phyloP scores from a whole-genome alignment of 2,329 filamentous ascomycete species.

The Arthrobotrys sinensis region DNA sequence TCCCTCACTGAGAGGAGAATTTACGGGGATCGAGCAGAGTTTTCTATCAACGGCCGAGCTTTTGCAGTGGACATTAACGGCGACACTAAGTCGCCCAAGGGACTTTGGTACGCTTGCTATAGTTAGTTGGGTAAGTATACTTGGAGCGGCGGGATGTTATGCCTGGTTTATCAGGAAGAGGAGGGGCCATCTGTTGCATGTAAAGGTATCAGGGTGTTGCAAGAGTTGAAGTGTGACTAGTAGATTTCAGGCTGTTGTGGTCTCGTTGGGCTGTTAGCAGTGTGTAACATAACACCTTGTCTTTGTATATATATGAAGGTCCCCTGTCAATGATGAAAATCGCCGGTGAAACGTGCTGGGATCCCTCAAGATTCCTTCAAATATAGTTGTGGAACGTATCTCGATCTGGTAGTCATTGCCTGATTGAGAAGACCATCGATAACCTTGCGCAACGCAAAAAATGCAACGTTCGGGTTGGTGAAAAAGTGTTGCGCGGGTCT shows the following conservation, averaged over 20 bases:
- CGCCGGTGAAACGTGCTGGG: not conserved
- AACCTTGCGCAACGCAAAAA: slow-evolving; percentile 16
- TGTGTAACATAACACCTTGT: slow-evolving; percentile 3
- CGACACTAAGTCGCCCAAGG: slow-evolving; percentile 66
- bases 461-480: not conserved
- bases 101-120: slow-evolving; percentile 68
- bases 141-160: slow-evolving; percentile 66
- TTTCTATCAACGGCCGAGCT: slow-evolving; percentile 69
- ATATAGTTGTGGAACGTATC: not conserved
- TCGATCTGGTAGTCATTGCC: slow-evolving; percentile 16
- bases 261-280: not conserved
- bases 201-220: slow-evolving; percentile 41
- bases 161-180: slow-evolving; percentile 67
- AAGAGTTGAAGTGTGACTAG: slow-evolving; percentile 24
- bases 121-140: slow-evolving; percentile 66
- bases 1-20: slow-evolving; percentile 67
- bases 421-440: slow-evolving; percentile 15
- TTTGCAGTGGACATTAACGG: slow-evolving; percentile 66
- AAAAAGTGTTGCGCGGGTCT: slow-evolving; percentile 1
- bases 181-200: slow-evolving; percentile 68
- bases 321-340: too few species aligned
- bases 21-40: slow-evolving; percentile 69
- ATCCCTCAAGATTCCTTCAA: not conserved
- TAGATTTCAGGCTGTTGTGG: not conserved
- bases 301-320: not conserved